A percentile compares a stretch with the other conserved stretches of the same genome.
Evolutionary conservation across 768 basidiomycete species (phyloP).

Genomic region (Lactifluus hygrophoroides): DNA sequence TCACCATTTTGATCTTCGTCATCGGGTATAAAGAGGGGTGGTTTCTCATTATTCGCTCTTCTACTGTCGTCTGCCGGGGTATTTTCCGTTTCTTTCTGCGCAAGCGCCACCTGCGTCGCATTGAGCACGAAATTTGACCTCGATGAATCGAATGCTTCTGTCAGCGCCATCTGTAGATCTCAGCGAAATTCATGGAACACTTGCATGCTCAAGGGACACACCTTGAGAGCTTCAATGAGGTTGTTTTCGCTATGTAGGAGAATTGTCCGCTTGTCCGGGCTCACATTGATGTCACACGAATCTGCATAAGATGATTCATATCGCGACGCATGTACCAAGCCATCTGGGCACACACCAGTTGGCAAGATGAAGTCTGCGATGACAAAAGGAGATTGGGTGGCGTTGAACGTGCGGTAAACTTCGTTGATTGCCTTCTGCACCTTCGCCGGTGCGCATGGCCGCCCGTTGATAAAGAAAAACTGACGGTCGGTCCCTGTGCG

Average conservation of each 20-base stretch:
- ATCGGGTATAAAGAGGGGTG: conserved; percentile 9
- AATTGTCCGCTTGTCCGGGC: conserved; percentile 94
- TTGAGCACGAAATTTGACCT: conserved; percentile 20
- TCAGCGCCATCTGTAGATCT: conserved; percentile 6
- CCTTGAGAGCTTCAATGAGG: conserved; percentile 72
- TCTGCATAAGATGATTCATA: conserved; percentile 34
- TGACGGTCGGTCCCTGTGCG: conserved; percentile 77
- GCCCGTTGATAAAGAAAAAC: conserved; percentile 86
- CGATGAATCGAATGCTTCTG: conserved; percentile 10
- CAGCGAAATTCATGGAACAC: neutral
- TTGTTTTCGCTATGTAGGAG: conserved; percentile 82
- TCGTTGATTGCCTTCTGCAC: conserved; percentile 89
- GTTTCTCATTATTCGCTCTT: neutral
- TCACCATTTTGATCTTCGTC: neutral
- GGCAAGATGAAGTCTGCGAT: conserved; percentile 80
- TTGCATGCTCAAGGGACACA: conserved; percentile 24
- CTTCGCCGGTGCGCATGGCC: conserved; percentile 76
- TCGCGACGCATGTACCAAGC: neutral
- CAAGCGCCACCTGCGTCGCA: conserved; percentile 9
- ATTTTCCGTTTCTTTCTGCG: neutral
- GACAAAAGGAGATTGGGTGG: conserved; percentile 69
- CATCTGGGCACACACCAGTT: conserved; percentile 43
- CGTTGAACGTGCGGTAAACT: conserved; percentile 77
- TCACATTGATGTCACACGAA: conserved; percentile 87
- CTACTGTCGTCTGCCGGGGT: neutral